These are phyloP conservation scores for Bacterosira constricta DNA, from an alignment of 108 stramenopile species.

Conservation along the genomic window DNA sequence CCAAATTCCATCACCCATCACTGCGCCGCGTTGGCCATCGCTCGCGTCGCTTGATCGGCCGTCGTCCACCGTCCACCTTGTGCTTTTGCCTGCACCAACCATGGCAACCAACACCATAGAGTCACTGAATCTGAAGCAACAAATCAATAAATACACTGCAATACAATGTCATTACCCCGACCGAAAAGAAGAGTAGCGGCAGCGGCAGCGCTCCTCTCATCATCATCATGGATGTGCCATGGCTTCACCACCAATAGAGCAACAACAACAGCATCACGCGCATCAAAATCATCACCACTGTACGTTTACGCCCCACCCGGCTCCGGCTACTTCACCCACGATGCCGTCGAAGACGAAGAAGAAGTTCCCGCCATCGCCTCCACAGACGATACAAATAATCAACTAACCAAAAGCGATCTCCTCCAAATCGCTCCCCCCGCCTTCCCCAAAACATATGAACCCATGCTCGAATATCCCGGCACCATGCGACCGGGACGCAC, in stretches of 20 bases:
- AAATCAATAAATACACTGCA: too few relatives aligned
- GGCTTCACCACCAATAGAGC: conserved; percentile 20
- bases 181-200: not conserved
- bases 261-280: not conserved
- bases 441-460: conserved; percentile 80
- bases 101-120: too few relatives aligned
- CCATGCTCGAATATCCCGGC: conserved; percentile 94
- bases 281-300: conserved; percentile 17
- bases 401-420: conserved; percentile 24
- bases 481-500: conserved; percentile 90
- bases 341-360: conserved; percentile 13
- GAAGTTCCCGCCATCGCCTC: conserved; percentile 1
- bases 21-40: too few relatives aligned
- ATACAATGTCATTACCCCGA: not conserved
- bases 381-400: not conserved
- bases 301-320: conserved; percentile 42
- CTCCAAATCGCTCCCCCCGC: conserved; percentile 27
- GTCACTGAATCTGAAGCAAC: too few relatives aligned
- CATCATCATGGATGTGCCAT: conserved; percentile 10
- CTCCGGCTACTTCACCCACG: conserved; percentile 31
- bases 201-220: not conserved
- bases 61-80: not conserved
- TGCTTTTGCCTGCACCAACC: too few relatives aligned
- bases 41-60: too few relatives aligned
- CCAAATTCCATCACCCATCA: too few relatives aligned